phyloP scores from a whole-genome alignment of 306 rosid species.

The Prunus padus region DNA sequence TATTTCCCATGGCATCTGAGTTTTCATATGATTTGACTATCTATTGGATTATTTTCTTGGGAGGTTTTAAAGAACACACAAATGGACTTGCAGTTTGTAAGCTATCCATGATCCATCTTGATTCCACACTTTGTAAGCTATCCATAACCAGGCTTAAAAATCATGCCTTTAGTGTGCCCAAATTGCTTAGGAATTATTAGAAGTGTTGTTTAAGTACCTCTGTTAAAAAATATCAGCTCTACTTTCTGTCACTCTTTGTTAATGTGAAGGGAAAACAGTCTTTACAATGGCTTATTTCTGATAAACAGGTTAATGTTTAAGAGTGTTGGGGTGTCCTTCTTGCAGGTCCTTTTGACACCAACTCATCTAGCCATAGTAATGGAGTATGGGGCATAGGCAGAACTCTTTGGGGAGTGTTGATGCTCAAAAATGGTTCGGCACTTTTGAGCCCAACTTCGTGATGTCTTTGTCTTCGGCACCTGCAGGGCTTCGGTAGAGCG shows the following conservation, averaged over 20 bases:
- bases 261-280: not conserved
- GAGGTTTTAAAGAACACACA: too few species aligned
- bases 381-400: conserved; percentile 92
- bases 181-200: not conserved
- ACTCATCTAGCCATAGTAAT: conserved; percentile 81
- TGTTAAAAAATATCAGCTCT: not conserved
- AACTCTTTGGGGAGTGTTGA: conserved; percentile 66
- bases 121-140: too few species aligned
- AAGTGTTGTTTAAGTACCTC: not conserved
- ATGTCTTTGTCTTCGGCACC: too few species aligned
- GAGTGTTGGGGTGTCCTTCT: conserved; percentile 24
- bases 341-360: conserved; percentile 70
- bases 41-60: too few species aligned
- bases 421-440: too few species aligned
- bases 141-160: too few species aligned
- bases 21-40: too few species aligned
- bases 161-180: not conserved
- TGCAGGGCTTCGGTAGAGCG: too few species aligned
- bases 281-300: not conserved
- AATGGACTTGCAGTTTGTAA: too few species aligned
- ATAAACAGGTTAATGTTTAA: not conserved
- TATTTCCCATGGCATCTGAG: too few species aligned
- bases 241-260: not conserved
- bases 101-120: too few species aligned
- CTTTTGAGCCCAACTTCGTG: too few species aligned